Evolutionary conservation across 169 alveolate species (phyloP).

Genomic region (Neospora caninum): DNA sequence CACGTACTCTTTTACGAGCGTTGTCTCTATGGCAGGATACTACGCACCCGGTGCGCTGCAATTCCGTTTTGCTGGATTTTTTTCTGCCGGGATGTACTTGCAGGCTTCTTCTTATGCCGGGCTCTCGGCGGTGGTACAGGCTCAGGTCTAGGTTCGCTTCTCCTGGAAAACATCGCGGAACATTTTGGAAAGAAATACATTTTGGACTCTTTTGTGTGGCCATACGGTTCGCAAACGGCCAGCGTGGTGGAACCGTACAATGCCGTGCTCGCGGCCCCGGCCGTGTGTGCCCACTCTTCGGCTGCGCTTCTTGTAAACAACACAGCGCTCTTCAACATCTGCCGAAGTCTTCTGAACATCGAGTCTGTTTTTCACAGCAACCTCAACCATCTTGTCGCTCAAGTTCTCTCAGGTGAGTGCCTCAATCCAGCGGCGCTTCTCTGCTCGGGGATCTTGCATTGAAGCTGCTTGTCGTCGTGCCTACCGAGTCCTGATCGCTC

Average conservation of each 20-base stretch:
- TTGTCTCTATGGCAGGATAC: too few relatives aligned
- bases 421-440: neutral
- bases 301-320: constrained; percentile 54
- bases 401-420: constrained; percentile 45
- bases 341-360: neutral
- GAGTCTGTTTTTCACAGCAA: neutral
- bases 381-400: constrained; percentile 40
- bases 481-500: too few relatives aligned
- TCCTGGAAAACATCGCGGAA: neutral
- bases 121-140: constrained; percentile 60
- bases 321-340: constrained; percentile 31
- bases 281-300: neutral
- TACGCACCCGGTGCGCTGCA: neutral
- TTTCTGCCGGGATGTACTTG: too few relatives aligned
- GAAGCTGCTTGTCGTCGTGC: too few relatives aligned
- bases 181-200: constrained; percentile 34
- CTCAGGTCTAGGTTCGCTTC: constrained; percentile 41
- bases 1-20: too few relatives aligned
- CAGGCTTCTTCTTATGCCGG: constrained; percentile 48
- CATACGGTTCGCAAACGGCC: constrained; percentile 2
- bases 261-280: constrained; percentile 32
- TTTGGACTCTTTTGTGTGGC: constrained; percentile 42
- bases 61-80: neutral
- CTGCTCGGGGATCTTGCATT: too few relatives aligned
- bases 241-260: constrained; percentile 61